phyloP scores from a whole-genome alignment of 805 yeast species.

The Candida pini region DNA sequence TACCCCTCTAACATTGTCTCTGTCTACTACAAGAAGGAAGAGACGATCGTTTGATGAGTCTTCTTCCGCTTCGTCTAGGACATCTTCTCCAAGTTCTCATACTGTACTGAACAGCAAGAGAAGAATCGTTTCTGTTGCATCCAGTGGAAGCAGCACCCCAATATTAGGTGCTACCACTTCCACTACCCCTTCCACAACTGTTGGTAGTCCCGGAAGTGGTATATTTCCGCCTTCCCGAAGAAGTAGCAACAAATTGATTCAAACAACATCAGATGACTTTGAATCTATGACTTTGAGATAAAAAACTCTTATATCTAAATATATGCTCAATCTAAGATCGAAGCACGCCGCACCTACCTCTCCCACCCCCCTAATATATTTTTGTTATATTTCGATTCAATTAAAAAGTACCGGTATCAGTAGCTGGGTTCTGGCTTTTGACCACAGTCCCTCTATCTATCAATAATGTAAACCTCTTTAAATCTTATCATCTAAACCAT shows the following conservation, averaged over 20 bases:
- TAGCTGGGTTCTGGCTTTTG: too few species aligned
- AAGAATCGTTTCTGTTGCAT: conserved; percentile 16
- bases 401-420: too few species aligned
- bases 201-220: not conserved
- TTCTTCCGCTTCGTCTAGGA: not conserved
- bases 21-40: conserved; percentile 9
- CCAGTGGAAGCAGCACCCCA: not conserved
- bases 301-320: not conserved
- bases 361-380: too few species aligned
- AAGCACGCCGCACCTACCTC: too few species aligned
- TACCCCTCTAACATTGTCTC: too few species aligned
- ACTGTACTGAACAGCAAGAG: conserved; percentile 12
- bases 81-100: not conserved
- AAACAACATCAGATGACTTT: conserved; percentile 26
- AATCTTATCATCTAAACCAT: too few species aligned
- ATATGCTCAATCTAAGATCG: too few species aligned
- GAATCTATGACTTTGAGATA: conserved; percentile 23
- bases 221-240: conserved; percentile 3
- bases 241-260: conserved; percentile 22
- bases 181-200: not conserved
- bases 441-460: too few species aligned
- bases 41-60: conserved; percentile 13
- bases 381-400: too few species aligned
- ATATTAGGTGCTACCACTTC: not conserved
- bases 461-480: too few species aligned